Evolutionary conservation across 108 stramenopile species (phyloP).

Genomic region (Conticribra weissflogii): DNA sequence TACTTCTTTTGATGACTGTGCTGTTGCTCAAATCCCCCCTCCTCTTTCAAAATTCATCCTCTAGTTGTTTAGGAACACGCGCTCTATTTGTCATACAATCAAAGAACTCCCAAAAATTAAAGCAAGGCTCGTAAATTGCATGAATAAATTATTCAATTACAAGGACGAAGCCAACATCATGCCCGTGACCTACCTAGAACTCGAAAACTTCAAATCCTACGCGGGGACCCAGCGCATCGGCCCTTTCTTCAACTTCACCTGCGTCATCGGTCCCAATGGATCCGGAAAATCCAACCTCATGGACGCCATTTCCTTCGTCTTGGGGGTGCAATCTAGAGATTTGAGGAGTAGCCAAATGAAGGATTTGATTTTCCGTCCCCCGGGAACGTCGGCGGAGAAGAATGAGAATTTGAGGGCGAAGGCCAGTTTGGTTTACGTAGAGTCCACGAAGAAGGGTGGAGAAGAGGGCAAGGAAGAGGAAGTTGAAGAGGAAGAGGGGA

Average conservation of each 20-base stretch:
- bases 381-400: conserved; percentile 30
- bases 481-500: conserved; percentile 27
- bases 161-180: conserved; percentile 26
- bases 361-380: conserved; percentile 93
- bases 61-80: no score
- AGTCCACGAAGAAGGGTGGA: conserved; percentile 33
- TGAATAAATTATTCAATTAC: no score
- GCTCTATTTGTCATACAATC: no score
- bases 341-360: conserved; percentile 91
- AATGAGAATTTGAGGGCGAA: conserved; percentile 55
- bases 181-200: conserved; percentile 87
- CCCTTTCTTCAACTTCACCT: conserved; percentile 95
- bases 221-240: conserved; percentile 92
- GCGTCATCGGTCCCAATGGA: conserved; percentile 98
- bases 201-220: conserved; percentile 99
- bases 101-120: no score
- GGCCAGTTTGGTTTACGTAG: conserved; percentile 79
- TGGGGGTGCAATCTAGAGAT: conserved; percentile 95
- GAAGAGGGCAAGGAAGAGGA: conserved; percentile 40
- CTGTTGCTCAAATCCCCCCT: no score
- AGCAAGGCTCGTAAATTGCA: no score
- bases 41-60: no score
- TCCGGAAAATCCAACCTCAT: conserved; percentile 85
- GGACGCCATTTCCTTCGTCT: conserved; percentile 94
- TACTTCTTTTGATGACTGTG: no score